Evolutionary conservation across 176 grass and related monocot genomes (phyloP).

Genomic region (Oryza coarctata): DNA sequence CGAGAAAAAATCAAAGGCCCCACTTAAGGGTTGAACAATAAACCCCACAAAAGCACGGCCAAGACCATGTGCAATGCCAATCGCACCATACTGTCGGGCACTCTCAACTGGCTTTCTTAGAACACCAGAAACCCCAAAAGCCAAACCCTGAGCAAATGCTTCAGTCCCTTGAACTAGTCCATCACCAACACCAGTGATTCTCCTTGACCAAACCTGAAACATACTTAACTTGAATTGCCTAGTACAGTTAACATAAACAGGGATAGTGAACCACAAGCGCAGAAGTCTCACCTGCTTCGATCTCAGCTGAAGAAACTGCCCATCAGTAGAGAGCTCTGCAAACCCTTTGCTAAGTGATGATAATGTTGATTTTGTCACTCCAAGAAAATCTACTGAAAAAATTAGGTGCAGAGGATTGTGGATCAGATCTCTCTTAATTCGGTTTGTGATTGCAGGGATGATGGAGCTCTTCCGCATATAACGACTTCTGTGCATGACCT

Average conservation of each 20-base stretch:
- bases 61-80: constrained; percentile 91
- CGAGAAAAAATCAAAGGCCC: constrained; percentile 84
- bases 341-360: constrained; percentile 98
- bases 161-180: constrained; percentile 90
- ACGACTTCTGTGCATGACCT: constrained; percentile 75
- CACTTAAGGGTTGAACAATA: constrained; percentile 95
- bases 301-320: constrained; percentile 88
- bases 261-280: constrained; percentile 9
- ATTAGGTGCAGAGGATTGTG: constrained; percentile 98
- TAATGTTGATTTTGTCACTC: constrained; percentile 95
- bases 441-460: constrained; percentile 73
- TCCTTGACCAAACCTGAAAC: constrained; percentile 75
- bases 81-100: constrained; percentile 76
- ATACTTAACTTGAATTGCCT: constrained; percentile 26
- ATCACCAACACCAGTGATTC: constrained; percentile 89
- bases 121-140: constrained; percentile 96
- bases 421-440: constrained; percentile 89
- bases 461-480: constrained; percentile 89
- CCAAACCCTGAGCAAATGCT: constrained; percentile 95
- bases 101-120: constrained; percentile 94
- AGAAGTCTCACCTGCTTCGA: constrained; percentile 79
- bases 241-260: constrained; percentile 29
- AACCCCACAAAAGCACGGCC: constrained; percentile 88
- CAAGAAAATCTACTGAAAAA: constrained; percentile 89
- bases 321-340: constrained; percentile 94